These are phyloP conservation scores for Ustilago bromivora DNA, from an alignment of 1,284 basidiomycete species.

Conservation along the genomic window DNA sequence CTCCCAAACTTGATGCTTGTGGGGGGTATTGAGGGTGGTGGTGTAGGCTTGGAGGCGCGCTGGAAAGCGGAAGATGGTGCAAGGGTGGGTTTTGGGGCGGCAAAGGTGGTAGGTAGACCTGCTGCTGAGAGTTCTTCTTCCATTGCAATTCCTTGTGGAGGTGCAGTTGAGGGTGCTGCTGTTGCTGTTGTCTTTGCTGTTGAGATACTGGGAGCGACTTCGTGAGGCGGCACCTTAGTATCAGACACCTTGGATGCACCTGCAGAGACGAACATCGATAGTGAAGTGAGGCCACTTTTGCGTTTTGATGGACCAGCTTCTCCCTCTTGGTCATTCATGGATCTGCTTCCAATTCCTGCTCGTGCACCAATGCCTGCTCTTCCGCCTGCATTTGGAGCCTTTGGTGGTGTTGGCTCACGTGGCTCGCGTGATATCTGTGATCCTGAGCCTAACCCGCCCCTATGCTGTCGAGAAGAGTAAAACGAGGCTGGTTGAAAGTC, in stretches of 20 bases:
- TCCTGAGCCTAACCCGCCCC: conserved; percentile 9
- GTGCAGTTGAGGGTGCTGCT: not conserved
- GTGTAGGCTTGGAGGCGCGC: conserved; percentile 7
- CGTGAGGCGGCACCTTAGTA: conserved; percentile 15
- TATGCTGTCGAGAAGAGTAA: conserved; percentile 17
- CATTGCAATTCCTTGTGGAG: not conserved
- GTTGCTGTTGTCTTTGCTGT: not conserved
- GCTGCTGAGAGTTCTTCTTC: conserved; percentile 15
- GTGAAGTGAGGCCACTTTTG: conserved; percentile 42
- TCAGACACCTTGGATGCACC: conserved; percentile 20
- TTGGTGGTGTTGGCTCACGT: conserved; percentile 3
- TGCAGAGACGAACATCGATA: conserved; percentile 54
- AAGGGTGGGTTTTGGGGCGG: conserved; percentile 7
- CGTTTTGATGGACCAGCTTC: conserved; percentile 24
- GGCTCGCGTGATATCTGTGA: conserved; percentile 10
- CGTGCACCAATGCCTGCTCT: conserved; percentile 38
- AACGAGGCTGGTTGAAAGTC: conserved; percentile 42
- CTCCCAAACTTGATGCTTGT: conserved; percentile 53
- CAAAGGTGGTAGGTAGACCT: conserved; percentile 36
- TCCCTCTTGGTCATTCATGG: not conserved
- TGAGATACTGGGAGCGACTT: not conserved
- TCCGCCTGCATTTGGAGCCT: not conserved
- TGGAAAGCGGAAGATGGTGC: conserved; percentile 42
- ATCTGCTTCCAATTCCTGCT: conserved; percentile 28
- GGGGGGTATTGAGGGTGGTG: not conserved